Percentiles rank a stretch among this genome's conserved stretches.
Conservation (phyloP, 2,329 filamentous ascomycete species). For the Aspergillus felis region DNA sequence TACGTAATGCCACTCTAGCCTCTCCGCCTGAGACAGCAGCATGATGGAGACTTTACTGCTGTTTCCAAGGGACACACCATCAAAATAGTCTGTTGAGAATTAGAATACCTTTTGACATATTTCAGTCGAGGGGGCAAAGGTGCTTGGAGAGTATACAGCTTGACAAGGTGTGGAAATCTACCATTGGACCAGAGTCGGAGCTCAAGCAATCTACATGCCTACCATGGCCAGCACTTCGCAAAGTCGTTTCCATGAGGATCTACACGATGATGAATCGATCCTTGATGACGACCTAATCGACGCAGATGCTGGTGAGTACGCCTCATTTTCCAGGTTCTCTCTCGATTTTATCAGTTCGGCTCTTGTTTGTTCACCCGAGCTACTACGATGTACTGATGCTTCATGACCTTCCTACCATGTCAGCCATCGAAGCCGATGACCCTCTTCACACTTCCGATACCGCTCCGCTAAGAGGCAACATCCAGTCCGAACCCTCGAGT, state of each 20-base stretch:
- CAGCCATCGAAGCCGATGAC: slow-evolving; percentile 89
- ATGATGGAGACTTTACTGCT: neutral
- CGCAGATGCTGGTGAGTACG: slow-evolving; percentile 65
- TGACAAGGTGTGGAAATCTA: slow-evolving; percentile 10
- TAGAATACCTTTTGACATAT: neutral
- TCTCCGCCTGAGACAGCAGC: slow-evolving; percentile 21
- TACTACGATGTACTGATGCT: neutral
- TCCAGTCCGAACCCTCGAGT: slow-evolving; percentile 55
- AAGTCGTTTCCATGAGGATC: slow-evolving; percentile 53
- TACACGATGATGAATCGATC: slow-evolving; percentile 58
- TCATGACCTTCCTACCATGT: neutral
- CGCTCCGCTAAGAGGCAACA: slow-evolving; percentile 79
- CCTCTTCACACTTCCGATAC: slow-evolving; percentile 70
- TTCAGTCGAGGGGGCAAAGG: neutral
- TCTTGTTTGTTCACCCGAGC: neutral
- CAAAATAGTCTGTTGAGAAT: neutral
- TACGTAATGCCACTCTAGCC: slow-evolving; percentile 41
- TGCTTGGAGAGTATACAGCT: neutral
- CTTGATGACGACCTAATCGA: slow-evolving; percentile 72
- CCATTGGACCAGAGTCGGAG: slow-evolving; percentile 17
- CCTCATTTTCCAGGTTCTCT: neutral
- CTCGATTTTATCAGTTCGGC: neutral
- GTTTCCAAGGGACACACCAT: neutral
- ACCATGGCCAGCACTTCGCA: slow-evolving; percentile 38
- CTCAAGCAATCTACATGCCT: slow-evolving; percentile 2